A percentile compares a stretch with the other conserved stretches of the same genome.
Conservation (phyloP, 345 rosid species). For the Aquilaria yunnanensis region DNA sequence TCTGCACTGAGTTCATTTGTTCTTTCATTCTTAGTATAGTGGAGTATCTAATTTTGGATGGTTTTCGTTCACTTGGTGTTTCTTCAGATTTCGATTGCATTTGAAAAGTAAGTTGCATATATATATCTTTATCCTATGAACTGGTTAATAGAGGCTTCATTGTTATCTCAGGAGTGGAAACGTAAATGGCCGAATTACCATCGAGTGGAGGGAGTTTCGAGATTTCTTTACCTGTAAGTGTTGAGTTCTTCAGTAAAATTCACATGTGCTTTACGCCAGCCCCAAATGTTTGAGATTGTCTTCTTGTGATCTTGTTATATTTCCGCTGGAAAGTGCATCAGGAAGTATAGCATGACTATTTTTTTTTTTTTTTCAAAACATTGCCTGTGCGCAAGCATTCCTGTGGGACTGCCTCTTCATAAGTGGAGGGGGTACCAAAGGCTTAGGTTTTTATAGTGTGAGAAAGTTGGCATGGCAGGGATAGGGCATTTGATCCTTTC, state of each 20-base stretch:
- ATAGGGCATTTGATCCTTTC: too few relatives aligned
- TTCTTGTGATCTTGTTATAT: not conserved
- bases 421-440: too few relatives aligned
- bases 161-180: slow-evolving; percentile 16
- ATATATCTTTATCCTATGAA: not conserved
- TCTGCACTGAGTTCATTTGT: too few relatives aligned
- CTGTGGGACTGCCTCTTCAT: not conserved
- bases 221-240: slow-evolving; percentile 29
- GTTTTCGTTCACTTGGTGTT: not conserved
- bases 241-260: not conserved
- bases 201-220: slow-evolving; percentile 19
- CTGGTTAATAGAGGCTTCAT: not conserved
- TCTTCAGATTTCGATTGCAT: not conserved
- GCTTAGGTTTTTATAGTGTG: too few relatives aligned
- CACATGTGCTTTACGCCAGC: not conserved
- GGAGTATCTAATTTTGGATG: not conserved
- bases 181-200: slow-evolving; percentile 35
- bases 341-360: not conserved
- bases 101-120: not conserved
- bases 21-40: not conserved
- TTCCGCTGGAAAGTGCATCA: not conserved
- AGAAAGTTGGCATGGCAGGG: too few relatives aligned
- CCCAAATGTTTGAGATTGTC: not conserved
- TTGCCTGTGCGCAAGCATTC: not conserved
- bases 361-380: not conserved